These are phyloP conservation scores for Pleurotus platypus DNA, from an alignment of 768 basidiomycete species.

Conservation along the genomic window DNA sequence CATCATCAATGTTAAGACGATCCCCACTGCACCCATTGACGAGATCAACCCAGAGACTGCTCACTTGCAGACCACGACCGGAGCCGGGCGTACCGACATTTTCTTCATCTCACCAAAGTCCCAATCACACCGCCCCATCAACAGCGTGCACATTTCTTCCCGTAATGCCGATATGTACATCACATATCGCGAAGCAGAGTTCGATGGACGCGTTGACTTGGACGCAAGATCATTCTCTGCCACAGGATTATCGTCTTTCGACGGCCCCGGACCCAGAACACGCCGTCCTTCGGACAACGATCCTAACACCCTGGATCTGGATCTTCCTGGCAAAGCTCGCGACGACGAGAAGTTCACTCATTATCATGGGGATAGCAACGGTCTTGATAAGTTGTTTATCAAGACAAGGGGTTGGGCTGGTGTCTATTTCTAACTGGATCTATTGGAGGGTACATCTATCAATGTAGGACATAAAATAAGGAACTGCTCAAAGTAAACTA, in stretches of 20 bases:
- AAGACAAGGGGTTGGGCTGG: slow-evolving; percentile 46
- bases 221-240: slow-evolving; percentile 37
- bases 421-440: slow-evolving; percentile 33
- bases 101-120: slow-evolving; percentile 36
- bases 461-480: too few relatives aligned
- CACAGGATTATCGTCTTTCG: slow-evolving; percentile 21
- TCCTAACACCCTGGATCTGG: slow-evolving; percentile 8
- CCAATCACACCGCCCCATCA: slow-evolving; percentile 43
- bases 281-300: slow-evolving; percentile 9
- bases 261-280: not conserved
- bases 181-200: slow-evolving; percentile 48
- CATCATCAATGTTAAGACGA: slow-evolving; percentile 42
- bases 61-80: slow-evolving; percentile 42
- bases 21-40: slow-evolving; percentile 34
- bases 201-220: slow-evolving; percentile 44
- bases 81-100: slow-evolving; percentile 51
- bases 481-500: too few relatives aligned
- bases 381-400: slow-evolving; percentile 33
- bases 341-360: slow-evolving; percentile 32
- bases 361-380: slow-evolving; percentile 35
- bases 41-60: slow-evolving; percentile 29
- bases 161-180: slow-evolving; percentile 53
- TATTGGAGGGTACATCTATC: not conserved
- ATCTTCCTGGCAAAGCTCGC: not conserved
- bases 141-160: slow-evolving; percentile 42